A percentile compares a stretch with the other conserved stretches of the same genome.
Conservation (phyloP, 2,329 filamentous ascomycete species). For the Aspergillus sp. region DNA sequence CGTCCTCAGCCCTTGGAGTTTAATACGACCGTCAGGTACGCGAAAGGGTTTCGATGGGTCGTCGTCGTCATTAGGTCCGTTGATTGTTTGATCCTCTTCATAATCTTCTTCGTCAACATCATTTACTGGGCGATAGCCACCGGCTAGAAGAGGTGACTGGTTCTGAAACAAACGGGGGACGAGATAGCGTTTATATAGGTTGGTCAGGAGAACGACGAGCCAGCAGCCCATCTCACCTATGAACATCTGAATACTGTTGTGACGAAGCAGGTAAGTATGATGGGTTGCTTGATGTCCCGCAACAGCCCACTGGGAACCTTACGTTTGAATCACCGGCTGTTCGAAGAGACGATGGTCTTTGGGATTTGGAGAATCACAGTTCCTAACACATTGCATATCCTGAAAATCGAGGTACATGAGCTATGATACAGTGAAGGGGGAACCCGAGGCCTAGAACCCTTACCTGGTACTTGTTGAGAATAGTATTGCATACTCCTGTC, state of each 20-base stretch:
- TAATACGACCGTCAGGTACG: conserved; percentile 57
- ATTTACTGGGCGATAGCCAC: conserved; percentile 67
- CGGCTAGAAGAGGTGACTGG: conserved; percentile 42
- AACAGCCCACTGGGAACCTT: conserved; percentile 18
- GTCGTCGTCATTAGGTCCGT: conserved; percentile 44
- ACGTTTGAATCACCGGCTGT: conserved; percentile 92
- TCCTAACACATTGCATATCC: conserved; percentile 95
- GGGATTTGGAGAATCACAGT: conserved; percentile 73
- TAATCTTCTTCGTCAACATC: conserved; percentile 49
- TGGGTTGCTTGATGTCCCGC: background rate
- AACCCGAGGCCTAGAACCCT: conserved; percentile 20
- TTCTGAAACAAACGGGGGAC: conserved; percentile 39
- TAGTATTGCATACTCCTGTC: conserved; percentile 93
- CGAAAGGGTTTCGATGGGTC: conserved; percentile 54
- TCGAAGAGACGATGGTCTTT: conserved; percentile 74
- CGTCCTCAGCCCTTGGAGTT: conserved; percentile 69
- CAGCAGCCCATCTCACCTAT: conserved; percentile 94
- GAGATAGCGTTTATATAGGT: conserved; percentile 62
- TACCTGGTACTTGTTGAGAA: conserved; percentile 95
- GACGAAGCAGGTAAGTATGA: background rate
- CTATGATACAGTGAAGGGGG: background rate
- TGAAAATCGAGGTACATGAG: conserved; percentile 18
- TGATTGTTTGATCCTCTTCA: conserved; percentile 45
- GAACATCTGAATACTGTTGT: conserved; percentile 79
- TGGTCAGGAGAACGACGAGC: conserved; percentile 75